phyloP scores from a whole-genome alignment of 169 alveolate genomes.

The Plasmodium fragile region DNA sequence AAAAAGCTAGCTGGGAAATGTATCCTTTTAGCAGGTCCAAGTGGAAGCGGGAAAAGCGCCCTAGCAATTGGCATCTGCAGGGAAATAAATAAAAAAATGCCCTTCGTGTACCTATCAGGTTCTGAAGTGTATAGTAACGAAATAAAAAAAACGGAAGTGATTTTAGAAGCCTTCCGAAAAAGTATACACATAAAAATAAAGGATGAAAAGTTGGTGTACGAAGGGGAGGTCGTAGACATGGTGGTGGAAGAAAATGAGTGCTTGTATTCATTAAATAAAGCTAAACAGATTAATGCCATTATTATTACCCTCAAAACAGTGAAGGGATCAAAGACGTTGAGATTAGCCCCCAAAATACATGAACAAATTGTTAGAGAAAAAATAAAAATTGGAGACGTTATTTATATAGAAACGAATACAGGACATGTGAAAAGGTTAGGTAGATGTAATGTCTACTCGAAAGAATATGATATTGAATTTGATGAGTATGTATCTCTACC shows the following conservation, averaged over 20 bases:
- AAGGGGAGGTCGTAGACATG: constrained; percentile 85
- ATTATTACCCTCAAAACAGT: constrained; percentile 96
- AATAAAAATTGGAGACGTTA: constrained; percentile 97
- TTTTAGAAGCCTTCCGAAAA: constrained; percentile 99
- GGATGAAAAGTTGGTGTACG: constrained; percentile 98
- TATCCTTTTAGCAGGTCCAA: constrained; percentile 93
- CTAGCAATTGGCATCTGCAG: constrained; percentile 99
- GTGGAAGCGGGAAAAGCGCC: constrained; percentile 99
- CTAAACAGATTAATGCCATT: constrained; percentile 94
- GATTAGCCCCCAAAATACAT: constrained; percentile 97
- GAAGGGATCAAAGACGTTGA: constrained; percentile 98
- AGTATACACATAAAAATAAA: constrained; percentile 98
- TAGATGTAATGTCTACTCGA: constrained; percentile 97
- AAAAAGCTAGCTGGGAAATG: constrained; percentile 98
- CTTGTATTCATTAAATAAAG: constrained; percentile 81
- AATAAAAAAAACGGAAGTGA: constrained; percentile 99
- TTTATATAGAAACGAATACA: constrained; percentile 97
- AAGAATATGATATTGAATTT: constrained; percentile 99
- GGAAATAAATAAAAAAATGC: constrained; percentile 99
- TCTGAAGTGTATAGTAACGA: constrained; percentile 99
- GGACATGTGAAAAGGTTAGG: constrained; percentile 98
- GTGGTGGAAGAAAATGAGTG: constrained; percentile 88
- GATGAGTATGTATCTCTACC: constrained; percentile 99
- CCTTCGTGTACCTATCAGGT: constrained; percentile 99
- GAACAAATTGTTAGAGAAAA: constrained; percentile 98